These are phyloP conservation scores for Chimonanthus salicifolius DNA, from an alignment of 164 flowering plant species.

Conservation along the genomic window DNA sequence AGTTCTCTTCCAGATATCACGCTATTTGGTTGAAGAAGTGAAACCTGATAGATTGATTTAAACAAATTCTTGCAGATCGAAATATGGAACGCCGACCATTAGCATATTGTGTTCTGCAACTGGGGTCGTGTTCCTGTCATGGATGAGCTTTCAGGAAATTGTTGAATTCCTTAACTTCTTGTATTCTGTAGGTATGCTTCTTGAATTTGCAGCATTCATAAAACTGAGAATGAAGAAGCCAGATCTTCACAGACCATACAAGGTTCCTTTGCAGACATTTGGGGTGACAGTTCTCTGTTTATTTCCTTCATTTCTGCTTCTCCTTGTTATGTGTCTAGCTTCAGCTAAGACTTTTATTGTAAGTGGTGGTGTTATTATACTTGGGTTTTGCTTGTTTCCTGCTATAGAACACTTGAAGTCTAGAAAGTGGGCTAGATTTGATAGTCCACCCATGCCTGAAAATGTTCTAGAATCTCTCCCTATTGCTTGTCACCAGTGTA, in stretches of 20 bases:
- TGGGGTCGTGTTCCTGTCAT: conserved; percentile 80
- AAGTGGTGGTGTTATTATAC: conserved; percentile 45
- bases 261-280: conserved; percentile 57
- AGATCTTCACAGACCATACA: conserved; percentile 78
- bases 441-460: conserved; percentile 13
- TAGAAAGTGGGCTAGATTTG: conserved; percentile 41
- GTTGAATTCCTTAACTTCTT: conserved; percentile 80
- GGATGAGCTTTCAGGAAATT: conserved; percentile 94
- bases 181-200: conserved; percentile 79
- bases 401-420: conserved; percentile 33
- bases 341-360: conserved; percentile 51
- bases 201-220: conserved; percentile 90
- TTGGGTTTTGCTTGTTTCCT: conserved; percentile 56
- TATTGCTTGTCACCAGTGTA: conserved; percentile 17
- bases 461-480: conserved; percentile 21
- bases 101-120: conserved; percentile 88
- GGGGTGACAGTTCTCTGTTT: conserved; percentile 69
- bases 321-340: conserved; percentile 85
- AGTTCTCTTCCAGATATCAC: not conserved
- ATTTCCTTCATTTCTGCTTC: conserved; percentile 64
- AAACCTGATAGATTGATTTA: not conserved
- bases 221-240: conserved; percentile 68
- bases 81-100: conserved; percentile 76
- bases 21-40: not conserved
- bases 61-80: conserved; percentile 49